Conservation (phyloP, 1,139 yeast genomes). For the Pneumocystis canis region DNA sequence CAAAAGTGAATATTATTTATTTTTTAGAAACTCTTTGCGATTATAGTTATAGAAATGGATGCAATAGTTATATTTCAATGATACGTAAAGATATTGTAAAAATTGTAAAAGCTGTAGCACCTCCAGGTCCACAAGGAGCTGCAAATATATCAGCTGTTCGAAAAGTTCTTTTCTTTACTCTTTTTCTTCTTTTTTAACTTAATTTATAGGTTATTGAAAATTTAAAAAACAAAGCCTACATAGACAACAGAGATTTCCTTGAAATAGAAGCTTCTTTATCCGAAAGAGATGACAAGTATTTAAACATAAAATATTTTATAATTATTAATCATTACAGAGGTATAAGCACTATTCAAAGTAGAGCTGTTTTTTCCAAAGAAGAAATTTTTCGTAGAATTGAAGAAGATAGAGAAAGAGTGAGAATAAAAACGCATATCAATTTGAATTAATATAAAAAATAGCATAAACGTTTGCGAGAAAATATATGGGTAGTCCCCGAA, state of each 20-base stretch:
- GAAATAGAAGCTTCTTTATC: slow-evolving; percentile 12
- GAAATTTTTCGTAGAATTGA: slow-evolving; percentile 63
- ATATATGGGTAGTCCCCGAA: slow-evolving; percentile 52
- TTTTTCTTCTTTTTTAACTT: not conserved
- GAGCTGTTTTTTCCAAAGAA: slow-evolving; percentile 9
- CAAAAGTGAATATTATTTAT: slow-evolving; percentile 51
- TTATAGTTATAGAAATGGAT: slow-evolving; percentile 21
- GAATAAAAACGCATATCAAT: not conserved
- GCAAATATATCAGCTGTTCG: slow-evolving; percentile 34
- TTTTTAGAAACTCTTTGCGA: slow-evolving; percentile 45
- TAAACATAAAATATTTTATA: not conserved
- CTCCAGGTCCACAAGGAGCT: slow-evolving; percentile 29
- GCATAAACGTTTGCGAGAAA: slow-evolving; percentile 64
- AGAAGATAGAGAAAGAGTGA: slow-evolving; percentile 61
- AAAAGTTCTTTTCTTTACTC: slow-evolving; percentile 8
- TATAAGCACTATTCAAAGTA: slow-evolving; percentile 5
- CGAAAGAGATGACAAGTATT: slow-evolving; percentile 11
- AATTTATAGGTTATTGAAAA: slow-evolving; percentile 13
- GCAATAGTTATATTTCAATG: slow-evolving; percentile 14
- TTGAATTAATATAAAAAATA: slow-evolving; percentile 3
- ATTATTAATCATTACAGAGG: not conserved
- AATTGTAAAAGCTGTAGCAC: slow-evolving; percentile 41
- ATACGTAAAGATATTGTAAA: slow-evolving; percentile 31
- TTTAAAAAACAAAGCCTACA: slow-evolving; percentile 15
- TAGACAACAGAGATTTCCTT: slow-evolving; percentile 10